Evolutionary conservation across 129 eudicot genomes (phyloP).

Genomic region (Dittrichia graveolens): DNA sequence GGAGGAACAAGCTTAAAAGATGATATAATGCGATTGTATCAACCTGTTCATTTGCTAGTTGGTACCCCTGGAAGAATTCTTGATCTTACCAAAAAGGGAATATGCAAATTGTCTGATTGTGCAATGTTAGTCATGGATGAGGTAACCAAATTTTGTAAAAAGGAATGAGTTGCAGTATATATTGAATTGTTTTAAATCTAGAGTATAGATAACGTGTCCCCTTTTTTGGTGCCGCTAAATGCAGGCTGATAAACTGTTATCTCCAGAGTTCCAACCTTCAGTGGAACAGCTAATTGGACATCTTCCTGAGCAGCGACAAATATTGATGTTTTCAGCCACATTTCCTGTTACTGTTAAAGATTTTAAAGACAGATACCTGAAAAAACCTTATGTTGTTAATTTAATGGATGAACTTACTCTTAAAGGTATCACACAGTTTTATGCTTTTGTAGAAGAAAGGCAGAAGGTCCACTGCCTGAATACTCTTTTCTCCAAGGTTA

Average conservation of each 20-base stretch:
- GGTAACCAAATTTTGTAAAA: slow-evolving; percentile 39
- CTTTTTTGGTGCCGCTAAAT: neutral
- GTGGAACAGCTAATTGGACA: slow-evolving; percentile 54
- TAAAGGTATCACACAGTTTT: slow-evolving; percentile 54
- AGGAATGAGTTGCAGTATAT: neutral
- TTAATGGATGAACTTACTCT: slow-evolving; percentile 60
- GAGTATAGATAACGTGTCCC: neutral
- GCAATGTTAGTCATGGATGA: slow-evolving; percentile 69
- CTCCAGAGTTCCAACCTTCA: slow-evolving; percentile 72
- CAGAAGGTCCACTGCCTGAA: slow-evolving; percentile 24
- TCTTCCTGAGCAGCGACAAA: slow-evolving; percentile 58
- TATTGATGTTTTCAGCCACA: slow-evolving; percentile 72
- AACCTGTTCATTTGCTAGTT: slow-evolving; percentile 38
- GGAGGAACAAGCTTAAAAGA: slow-evolving; percentile 73
- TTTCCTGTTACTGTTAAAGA: slow-evolving; percentile 72
- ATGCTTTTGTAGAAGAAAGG: slow-evolving; percentile 78
- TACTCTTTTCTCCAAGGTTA: slow-evolving; percentile 53
- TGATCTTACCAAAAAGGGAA: slow-evolving; percentile 60
- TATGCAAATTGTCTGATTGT: slow-evolving; percentile 54
- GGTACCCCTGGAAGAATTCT: slow-evolving; percentile 76
- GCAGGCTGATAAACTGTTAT: slow-evolving; percentile 74
- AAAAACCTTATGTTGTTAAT: slow-evolving; percentile 63
- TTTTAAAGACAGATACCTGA: slow-evolving; percentile 60
- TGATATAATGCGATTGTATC: slow-evolving; percentile 64
- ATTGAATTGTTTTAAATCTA: neutral